phyloP scores from a whole-genome alignment of 2,329 filamentous ascomycete genomes.

The Ophidiomyces ophidiicola region DNA sequence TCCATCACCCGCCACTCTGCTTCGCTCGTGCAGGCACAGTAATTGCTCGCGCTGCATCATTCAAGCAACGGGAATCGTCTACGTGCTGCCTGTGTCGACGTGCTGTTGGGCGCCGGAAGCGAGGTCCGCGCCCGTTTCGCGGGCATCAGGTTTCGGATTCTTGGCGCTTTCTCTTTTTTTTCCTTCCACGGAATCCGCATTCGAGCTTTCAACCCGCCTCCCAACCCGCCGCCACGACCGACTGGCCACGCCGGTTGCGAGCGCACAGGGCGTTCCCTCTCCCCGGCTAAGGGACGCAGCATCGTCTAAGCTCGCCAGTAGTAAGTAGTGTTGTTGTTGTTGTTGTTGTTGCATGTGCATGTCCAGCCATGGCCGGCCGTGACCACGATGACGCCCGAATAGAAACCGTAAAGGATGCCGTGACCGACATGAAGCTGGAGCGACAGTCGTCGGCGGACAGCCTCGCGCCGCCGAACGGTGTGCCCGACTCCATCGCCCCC shows the following conservation, averaged over 20 bases:
- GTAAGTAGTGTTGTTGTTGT: neutral
- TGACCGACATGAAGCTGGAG: constrained; percentile 28
- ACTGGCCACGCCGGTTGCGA: too few relatives aligned
- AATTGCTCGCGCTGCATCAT: too few relatives aligned
- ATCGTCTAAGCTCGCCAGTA: neutral
- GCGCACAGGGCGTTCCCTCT: too few relatives aligned
- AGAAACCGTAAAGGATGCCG: constrained; percentile 26
- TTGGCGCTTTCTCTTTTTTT: constrained; percentile 5
- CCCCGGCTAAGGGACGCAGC: neutral
- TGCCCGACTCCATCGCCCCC: constrained; percentile 16
- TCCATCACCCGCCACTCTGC: too few relatives aligned
- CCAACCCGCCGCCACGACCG: too few relatives aligned
- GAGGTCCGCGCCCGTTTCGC: too few relatives aligned
- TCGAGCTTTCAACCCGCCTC: too few relatives aligned
- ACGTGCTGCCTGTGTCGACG: too few relatives aligned
- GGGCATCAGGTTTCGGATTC: constrained; percentile 6
- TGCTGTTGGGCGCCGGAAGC: too few relatives aligned
- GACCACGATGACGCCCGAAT: constrained; percentile 30
- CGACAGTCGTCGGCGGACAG: constrained; percentile 20
- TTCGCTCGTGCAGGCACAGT: too few relatives aligned
- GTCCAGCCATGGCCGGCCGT: constrained; percentile 32
- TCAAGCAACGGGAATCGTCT: too few relatives aligned
- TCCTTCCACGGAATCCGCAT: constrained; percentile 4
- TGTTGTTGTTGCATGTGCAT: neutral
- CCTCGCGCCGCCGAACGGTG: constrained; percentile 19